Evolutionary conservation across 2,329 filamentous ascomycete genomes (phyloP).

Genomic region (Aspergillus ruber): DNA sequence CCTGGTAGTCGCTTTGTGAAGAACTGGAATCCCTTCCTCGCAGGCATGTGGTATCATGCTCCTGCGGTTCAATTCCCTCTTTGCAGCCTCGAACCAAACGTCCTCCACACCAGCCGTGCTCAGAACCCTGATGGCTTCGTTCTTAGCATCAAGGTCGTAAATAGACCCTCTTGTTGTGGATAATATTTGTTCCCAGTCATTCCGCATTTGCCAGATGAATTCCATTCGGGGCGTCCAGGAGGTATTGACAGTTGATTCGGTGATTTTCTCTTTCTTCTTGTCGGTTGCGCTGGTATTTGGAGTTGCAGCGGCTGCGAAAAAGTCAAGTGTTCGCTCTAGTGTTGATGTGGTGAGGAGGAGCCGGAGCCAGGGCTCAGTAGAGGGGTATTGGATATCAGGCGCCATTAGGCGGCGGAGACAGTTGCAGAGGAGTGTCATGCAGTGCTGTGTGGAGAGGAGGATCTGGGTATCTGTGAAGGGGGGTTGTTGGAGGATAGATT

Average conservation of each 20-base stretch:
- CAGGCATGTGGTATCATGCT: conserved; percentile 16
- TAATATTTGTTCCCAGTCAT: conserved; percentile 15
- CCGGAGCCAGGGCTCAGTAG: conserved; percentile 19
- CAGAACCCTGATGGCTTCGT: not conserved
- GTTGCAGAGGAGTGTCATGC: conserved; percentile 18
- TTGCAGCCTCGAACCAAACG: conserved; percentile 21
- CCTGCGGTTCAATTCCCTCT: conserved; percentile 13
- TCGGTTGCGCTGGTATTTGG: too few species aligned
- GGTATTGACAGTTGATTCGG: not conserved
- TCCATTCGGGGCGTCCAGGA: conserved; percentile 18
- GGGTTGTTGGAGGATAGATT: conserved; percentile 15
- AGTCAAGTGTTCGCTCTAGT: conserved; percentile 16
- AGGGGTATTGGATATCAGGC: conserved; percentile 16
- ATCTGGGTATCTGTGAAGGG: conserved; percentile 18
- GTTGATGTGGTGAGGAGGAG: conserved; percentile 22
- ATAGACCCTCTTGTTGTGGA: conserved; percentile 1
- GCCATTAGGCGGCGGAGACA: conserved; percentile 19
- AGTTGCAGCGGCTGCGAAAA: conserved; percentile 15
- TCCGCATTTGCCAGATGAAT: conserved; percentile 21
- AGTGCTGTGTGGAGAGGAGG: conserved; percentile 20
- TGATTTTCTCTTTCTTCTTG: not conserved
- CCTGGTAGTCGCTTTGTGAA: conserved; percentile 14
- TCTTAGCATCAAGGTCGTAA: not conserved
- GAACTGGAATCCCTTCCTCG: conserved; percentile 13
- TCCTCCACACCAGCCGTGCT: conserved; percentile 6